Percentiles rank a stretch among this genome's conserved stretches.
These are phyloP conservation scores for Globisporangium cederbergense DNA, from an alignment of 352 stramenopile species.

Conservation along the genomic window DNA sequence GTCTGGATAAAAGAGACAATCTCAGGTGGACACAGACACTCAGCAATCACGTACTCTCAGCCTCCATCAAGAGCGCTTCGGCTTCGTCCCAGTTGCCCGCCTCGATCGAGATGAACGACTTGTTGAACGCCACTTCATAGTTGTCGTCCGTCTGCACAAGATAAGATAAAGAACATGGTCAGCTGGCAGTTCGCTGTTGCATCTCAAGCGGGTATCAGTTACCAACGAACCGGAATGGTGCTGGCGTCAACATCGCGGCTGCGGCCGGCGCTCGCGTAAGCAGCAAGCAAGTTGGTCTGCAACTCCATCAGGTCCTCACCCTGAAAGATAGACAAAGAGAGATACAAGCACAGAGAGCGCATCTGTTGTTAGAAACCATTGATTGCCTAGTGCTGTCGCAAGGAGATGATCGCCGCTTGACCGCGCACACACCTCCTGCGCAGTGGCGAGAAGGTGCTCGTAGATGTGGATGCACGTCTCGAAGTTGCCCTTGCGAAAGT, in stretches of 20 bases:
- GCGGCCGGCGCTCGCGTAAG: constrained; percentile 60
- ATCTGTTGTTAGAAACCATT: neutral
- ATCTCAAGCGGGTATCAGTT: neutral
- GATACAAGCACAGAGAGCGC: neutral
- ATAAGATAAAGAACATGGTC: neutral
- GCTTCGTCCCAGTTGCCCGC: constrained; percentile 48
- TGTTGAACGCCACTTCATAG: constrained; percentile 84
- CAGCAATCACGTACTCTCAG: constrained; percentile 46
- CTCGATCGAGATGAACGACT: constrained; percentile 78
- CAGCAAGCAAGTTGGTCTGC: constrained; percentile 73
- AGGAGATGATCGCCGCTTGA: neutral
- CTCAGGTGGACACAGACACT: neutral
- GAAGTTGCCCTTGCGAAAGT: constrained; percentile 68
- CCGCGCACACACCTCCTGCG: constrained; percentile 27
- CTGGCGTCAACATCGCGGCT: constrained; percentile 48
- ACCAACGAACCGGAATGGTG: constrained; percentile 41
- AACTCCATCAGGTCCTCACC: constrained; percentile 74
- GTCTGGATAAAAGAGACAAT: neutral
- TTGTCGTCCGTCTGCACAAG: constrained; percentile 55
- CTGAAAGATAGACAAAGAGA: constrained; percentile 9
- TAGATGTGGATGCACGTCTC: constrained; percentile 71
- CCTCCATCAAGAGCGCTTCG: constrained; percentile 41
- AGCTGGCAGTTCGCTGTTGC: neutral
- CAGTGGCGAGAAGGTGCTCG: constrained; percentile 52
- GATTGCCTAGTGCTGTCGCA: neutral